These are phyloP conservation scores for Scutellaria barbata DNA, from an alignment of 257 asterid species.

Conservation along the genomic window DNA sequence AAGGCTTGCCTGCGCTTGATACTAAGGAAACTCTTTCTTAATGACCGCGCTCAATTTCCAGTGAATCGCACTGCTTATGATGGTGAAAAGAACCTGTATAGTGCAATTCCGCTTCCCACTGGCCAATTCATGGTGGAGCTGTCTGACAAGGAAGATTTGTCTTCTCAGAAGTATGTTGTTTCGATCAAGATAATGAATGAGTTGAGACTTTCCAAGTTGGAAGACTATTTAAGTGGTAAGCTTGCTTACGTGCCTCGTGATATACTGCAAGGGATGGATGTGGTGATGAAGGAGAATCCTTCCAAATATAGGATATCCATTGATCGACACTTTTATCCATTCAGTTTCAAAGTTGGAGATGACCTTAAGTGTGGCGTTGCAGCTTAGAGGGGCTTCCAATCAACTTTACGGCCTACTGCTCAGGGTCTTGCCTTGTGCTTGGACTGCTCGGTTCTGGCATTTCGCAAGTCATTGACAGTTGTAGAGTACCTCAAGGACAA, in stretches of 20 bases:
- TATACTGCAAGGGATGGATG: constrained; percentile 69
- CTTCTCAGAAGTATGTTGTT: constrained; percentile 40
- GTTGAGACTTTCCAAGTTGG: constrained; percentile 65
- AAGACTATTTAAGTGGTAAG: constrained; percentile 56
- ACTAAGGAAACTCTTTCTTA: constrained; percentile 50
- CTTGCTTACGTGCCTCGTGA: constrained; percentile 61
- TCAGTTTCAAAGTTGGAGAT: constrained; percentile 41
- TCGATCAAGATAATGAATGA: constrained; percentile 58
- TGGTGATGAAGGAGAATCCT: constrained; percentile 80
- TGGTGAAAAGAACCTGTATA: constrained; percentile 73
- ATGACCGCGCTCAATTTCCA: constrained; percentile 57
- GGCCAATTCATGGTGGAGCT: constrained; percentile 58
- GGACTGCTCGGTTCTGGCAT: constrained; percentile 65
- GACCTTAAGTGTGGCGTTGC: constrained; percentile 62
- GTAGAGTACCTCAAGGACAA: constrained; percentile 53
- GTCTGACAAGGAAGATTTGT: constrained; percentile 46
- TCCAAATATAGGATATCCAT: constrained; percentile 43
- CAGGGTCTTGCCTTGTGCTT: constrained; percentile 69
- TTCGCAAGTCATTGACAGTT: constrained; percentile 64
- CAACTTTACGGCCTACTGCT: constrained; percentile 63
- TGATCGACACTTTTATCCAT: constrained; percentile 57
- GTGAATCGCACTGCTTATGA: constrained; percentile 60
- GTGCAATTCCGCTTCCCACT: constrained; percentile 59
- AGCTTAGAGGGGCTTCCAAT: constrained; percentile 67
- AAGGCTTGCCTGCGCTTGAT: constrained; percentile 48